Evolutionary conservation across 495 filamentous ascomycete genomes (phyloP), one percentile per base, ranked within the genome.

Genomic region (Penicillium parvum): DNA sequence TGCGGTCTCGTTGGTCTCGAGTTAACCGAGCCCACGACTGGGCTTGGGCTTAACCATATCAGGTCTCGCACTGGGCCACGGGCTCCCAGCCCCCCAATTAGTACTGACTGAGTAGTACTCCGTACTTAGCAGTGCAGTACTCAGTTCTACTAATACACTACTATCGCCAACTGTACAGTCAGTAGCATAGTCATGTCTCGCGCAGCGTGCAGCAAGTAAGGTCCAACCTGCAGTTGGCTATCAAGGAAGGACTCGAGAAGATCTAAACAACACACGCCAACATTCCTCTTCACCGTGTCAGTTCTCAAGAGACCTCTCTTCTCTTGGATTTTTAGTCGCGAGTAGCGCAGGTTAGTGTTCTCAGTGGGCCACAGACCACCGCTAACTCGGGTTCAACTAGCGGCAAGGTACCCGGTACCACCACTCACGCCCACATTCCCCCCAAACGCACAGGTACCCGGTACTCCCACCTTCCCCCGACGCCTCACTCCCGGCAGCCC

Each of bases 141-240:
- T n/a, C n/a, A n/a, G n/a, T n/a, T n/a, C n/a, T n/a, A n/a, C n/a
- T n/a, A n/a, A n/a, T n/a, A n/a, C n/a, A n/a, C n/a, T n/a, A n/a
- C n/a, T n/a, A n/a, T n/a, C n/a, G n/a, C n/a, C n/a, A n/a, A n/a
- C n/a, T n/a, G n/a, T n/a, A n/a, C n/a, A n/a, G n/a, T n/a, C n/a
- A n/a, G n/a, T n/a, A n/a, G n/a, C n/a, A n/a, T n/a, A n/a, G n/a
- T n/a, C n/a, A 32, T 34, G 40, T 32, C 28, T 15, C 23, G 14
- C 38, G 50, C 53, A 48, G 43, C 36, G 35, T 52, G 55, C 55
- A 43, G 50, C 37, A 58, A 55, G 55, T 45, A 58, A 58, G 55
- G 55, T 41, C 50, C 53, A 27, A 25, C 27, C 32, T 52, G 44
- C 44, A 46, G 44, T 15, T 23, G 22, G 33, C 40, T 2, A 19